phyloP scores from a whole-genome alignment of 192 early-diverging fungal genomes.

The Dispira simplex region DNA sequence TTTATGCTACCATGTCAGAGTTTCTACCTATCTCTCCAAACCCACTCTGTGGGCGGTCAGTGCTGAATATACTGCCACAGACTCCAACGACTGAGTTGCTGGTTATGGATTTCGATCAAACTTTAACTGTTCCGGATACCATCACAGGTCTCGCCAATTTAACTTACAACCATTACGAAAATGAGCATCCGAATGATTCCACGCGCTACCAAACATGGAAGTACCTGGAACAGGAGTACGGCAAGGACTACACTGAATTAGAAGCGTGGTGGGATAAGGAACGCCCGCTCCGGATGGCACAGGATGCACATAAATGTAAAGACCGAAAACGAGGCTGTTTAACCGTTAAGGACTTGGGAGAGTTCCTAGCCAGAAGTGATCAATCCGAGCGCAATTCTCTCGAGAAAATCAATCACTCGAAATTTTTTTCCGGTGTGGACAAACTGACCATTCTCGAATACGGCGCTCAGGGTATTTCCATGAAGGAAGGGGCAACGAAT shows the following conservation, averaged over 20 bases:
- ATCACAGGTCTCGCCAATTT: constrained; percentile 14
- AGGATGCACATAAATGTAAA: neutral
- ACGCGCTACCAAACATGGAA: constrained; percentile 9
- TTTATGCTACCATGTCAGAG: too few relatives aligned
- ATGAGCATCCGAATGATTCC: constrained; percentile 3
- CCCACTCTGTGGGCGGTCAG: too few relatives aligned
- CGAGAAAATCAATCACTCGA: constrained; percentile 12
- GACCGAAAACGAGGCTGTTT: neutral
- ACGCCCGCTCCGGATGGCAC: neutral
- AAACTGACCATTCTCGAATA: constrained; percentile 13
- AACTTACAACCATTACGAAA: constrained; percentile 13
- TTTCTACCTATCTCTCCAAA: too few relatives aligned
- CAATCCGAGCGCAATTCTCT: constrained; percentile 19
- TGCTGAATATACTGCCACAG: neutral
- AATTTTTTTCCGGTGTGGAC: constrained; percentile 16
- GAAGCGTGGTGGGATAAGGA: constrained; percentile 12
- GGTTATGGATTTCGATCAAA: constrained; percentile 21
- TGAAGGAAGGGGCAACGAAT: constrained; percentile 16
- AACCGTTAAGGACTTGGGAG: constrained; percentile 6
- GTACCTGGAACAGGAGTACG: constrained; percentile 16
- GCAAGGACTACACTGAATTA: constrained; percentile 13
- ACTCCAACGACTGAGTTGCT: constrained; percentile 1
- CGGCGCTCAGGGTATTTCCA: constrained; percentile 9
- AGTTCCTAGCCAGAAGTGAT: constrained; percentile 18
- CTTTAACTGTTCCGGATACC: constrained; percentile 22